These are phyloP conservation scores for Jatropha curcas DNA, from an alignment of 345 rosid genomes.

Conservation along the genomic window DNA sequence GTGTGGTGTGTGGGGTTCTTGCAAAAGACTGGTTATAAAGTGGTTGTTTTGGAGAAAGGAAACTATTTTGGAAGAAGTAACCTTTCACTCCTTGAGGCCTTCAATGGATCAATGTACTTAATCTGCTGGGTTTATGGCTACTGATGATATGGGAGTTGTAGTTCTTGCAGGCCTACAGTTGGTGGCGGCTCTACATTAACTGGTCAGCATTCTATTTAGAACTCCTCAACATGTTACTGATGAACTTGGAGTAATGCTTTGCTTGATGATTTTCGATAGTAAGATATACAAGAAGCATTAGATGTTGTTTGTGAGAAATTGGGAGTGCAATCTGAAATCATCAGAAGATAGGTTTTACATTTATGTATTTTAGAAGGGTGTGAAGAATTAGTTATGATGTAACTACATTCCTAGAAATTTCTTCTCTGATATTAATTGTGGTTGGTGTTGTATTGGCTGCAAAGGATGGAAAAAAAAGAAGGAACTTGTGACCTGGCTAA, in stretches of 20 bases:
- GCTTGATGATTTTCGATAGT: slow-evolving; percentile 57
- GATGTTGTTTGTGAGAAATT: slow-evolving; percentile 65
- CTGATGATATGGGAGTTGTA: slow-evolving; percentile 51
- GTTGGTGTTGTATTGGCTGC: slow-evolving; percentile 86
- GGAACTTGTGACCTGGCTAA: slow-evolving; percentile 86
- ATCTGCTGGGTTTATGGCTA: slow-evolving; percentile 54
- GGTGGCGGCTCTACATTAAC: slow-evolving; percentile 87
- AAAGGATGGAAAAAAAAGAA: slow-evolving; percentile 72
- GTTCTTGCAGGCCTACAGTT: slow-evolving; percentile 77
- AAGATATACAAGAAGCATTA: slow-evolving; percentile 60
- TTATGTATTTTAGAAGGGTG: slow-evolving; percentile 72
- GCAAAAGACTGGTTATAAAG: slow-evolving; percentile 76
- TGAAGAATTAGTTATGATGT: slow-evolving; percentile 57
- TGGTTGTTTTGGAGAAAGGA: slow-evolving; percentile 83
- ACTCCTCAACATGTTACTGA: slow-evolving; percentile 74
- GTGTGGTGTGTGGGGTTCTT: slow-evolving; percentile 71
- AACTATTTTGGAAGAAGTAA: slow-evolving; percentile 61
- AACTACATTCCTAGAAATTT: slow-evolving; percentile 63
- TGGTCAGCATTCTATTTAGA: slow-evolving; percentile 81
- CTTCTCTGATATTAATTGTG: slow-evolving; percentile 66
- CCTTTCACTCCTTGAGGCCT: slow-evolving; percentile 69
- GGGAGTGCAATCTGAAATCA: slow-evolving; percentile 70
- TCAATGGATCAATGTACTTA: slow-evolving; percentile 74
- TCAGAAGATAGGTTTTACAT: slow-evolving; percentile 71
- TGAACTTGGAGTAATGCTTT: slow-evolving; percentile 55